Evolutionary conservation across 148 eudicot genomes (phyloP).

Genomic region (Chenopodium suecicum): DNA sequence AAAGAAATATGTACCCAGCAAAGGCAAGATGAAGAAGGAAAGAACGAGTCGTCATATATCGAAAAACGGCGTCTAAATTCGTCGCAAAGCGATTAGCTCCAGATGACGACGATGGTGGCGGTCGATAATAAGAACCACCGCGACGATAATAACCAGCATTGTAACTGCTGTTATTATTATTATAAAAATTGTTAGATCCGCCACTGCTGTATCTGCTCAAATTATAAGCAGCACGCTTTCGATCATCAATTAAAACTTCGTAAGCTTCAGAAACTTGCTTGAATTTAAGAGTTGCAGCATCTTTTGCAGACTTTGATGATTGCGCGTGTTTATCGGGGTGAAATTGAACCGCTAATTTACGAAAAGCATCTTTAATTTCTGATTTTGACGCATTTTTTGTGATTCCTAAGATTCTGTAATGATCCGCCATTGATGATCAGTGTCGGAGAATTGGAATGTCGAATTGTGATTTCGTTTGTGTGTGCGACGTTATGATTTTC

Average conservation of each 20-base stretch:
- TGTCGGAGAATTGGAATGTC: not conserved
- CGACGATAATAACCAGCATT: constrained; percentile 15
- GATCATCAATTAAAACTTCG: constrained; percentile 76
- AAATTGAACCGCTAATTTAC: constrained; percentile 70
- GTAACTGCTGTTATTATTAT: not conserved
- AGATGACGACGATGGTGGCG: constrained; percentile 15
- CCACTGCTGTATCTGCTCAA: constrained; percentile 11
- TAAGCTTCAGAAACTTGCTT: constrained; percentile 87
- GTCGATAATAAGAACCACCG: constrained; percentile 29
- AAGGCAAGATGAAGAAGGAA: constrained; percentile 64
- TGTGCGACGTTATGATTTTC: too few species aligned
- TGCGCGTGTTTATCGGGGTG: constrained; percentile 87
- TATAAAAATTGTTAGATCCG: constrained; percentile 1
- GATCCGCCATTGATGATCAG: constrained; percentile 45
- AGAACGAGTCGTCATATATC: constrained; percentile 51
- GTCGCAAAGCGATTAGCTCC: constrained; percentile 31
- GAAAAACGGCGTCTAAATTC: constrained; percentile 45
- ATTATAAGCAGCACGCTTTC: constrained; percentile 73
- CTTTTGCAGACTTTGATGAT: constrained; percentile 51
- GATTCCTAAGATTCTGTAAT: constrained; percentile 68
- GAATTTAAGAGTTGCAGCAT: constrained; percentile 56
- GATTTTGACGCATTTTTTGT: constrained; percentile 50
- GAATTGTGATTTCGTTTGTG: not conserved
- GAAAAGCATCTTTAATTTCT: constrained; percentile 75
- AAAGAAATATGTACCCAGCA: constrained; percentile 47